A percentile compares a stretch with the other conserved stretches of the same genome.
These are phyloP conservation scores for Periconia sp. DNA, from an alignment of 2,329 filamentous ascomycete species.

Conservation along the genomic window DNA sequence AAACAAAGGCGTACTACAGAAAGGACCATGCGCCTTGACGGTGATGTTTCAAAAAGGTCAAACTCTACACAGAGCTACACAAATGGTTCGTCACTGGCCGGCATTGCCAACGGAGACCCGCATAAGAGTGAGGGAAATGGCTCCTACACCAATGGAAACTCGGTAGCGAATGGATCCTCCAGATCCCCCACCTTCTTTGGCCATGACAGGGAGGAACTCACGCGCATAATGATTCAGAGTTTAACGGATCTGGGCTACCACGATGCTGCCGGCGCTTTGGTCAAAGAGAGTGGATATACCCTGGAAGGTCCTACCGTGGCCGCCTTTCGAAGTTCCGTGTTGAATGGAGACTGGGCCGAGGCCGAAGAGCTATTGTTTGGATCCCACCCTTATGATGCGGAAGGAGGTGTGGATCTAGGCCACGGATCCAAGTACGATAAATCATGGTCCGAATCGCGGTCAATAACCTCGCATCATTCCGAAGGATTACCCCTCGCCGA, in stretches of 20 bases:
- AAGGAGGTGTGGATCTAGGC: slow-evolving; percentile 44
- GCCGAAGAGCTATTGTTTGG: slow-evolving; percentile 81
- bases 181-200: slow-evolving; percentile 66
- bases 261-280: slow-evolving; percentile 72
- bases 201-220: slow-evolving; percentile 90
- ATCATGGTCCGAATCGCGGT: slow-evolving; percentile 33
- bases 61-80: slow-evolving; percentile 39
- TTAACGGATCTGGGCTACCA: slow-evolving; percentile 86
- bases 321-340: slow-evolving; percentile 78
- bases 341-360: slow-evolving; percentile 78
- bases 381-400: slow-evolving; percentile 46
- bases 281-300: slow-evolving; percentile 80
- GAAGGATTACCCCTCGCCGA: slow-evolving; percentile 72
- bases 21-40: slow-evolving; percentile 47
- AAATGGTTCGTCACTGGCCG: slow-evolving; percentile 42
- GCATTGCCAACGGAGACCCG: slow-evolving; percentile 46
- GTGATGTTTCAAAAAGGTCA: slow-evolving; percentile 44
- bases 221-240: slow-evolving; percentile 87
- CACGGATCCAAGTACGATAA: slow-evolving; percentile 33
- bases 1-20: slow-evolving; percentile 48
- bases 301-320: slow-evolving; percentile 84
- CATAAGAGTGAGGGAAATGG: slow-evolving; percentile 46
- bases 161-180: slow-evolving; percentile 32
- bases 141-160: slow-evolving; percentile 46
- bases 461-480: slow-evolving; percentile 38